Conservation (phyloP, 441 rosid species). For the Manihot esculenta region DNA sequence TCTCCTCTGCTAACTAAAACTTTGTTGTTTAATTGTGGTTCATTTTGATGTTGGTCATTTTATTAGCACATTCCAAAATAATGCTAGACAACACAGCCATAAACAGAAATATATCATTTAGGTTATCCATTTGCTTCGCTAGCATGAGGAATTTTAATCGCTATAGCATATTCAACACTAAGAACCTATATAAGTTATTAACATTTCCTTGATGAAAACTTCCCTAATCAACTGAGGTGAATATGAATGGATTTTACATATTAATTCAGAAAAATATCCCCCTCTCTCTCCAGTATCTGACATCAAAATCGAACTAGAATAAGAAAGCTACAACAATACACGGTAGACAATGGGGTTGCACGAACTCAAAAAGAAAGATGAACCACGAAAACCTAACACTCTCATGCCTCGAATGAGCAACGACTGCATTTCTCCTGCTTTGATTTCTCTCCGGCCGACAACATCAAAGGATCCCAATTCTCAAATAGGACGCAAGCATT, state of each 20-base stretch:
- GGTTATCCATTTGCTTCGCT: not conserved
- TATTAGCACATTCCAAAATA: no score
- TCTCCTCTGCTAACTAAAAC: no score
- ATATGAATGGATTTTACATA: constrained; percentile 34
- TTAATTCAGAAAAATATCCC: constrained; percentile 7
- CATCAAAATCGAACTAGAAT: constrained; percentile 35
- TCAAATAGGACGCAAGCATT: constrained; percentile 22
- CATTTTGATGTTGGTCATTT: no score
- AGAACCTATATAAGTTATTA: constrained; percentile 5
- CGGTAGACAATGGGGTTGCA: constrained; percentile 18
- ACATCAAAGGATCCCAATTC: constrained; percentile 4
- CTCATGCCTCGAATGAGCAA: constrained; percentile 1
- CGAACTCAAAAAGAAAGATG: constrained; percentile 12
- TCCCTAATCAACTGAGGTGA: constrained; percentile 20
- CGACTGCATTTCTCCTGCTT: constrained; percentile 7
- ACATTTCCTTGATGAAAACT: constrained; percentile 19
- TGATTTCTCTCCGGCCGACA: constrained; percentile 2
- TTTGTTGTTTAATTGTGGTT: no score
- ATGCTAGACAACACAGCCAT: no score
- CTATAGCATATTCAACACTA: constrained; percentile 23
- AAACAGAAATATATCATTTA: no score
- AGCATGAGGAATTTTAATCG: not conserved
- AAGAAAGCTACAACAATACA: constrained; percentile 32
- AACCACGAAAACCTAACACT: constrained; percentile 14
- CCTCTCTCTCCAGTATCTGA: constrained; percentile 13